These are phyloP conservation scores for Penstemon newberryi DNA, from an alignment of 257 asterid genomes.

Conservation along the genomic window DNA sequence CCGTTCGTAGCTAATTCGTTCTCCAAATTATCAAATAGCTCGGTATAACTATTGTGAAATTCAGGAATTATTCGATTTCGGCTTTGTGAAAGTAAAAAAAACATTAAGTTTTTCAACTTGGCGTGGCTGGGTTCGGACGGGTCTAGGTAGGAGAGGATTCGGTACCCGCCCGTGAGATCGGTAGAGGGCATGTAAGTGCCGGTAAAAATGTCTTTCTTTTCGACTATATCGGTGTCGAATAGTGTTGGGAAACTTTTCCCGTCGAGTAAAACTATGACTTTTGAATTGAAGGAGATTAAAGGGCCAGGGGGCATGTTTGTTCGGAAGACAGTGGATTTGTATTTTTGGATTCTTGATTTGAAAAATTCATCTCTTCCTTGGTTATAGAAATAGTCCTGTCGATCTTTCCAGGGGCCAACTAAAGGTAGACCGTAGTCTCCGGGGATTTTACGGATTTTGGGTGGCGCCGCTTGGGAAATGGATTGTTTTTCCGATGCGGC, in stretches of 20 bases:
- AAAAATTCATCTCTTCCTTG: constrained; percentile 77
- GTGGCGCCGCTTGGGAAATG: not conserved
- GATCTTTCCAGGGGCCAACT: constrained; percentile 70
- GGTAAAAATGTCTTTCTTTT: constrained; percentile 79
- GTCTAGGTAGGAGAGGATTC: constrained; percentile 71
- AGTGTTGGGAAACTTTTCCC: constrained; percentile 77
- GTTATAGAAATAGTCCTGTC: constrained; percentile 77
- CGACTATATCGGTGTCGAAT: constrained; percentile 70
- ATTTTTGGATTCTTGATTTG: constrained; percentile 61
- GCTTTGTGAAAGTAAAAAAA: constrained; percentile 51
- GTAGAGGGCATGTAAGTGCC: constrained; percentile 81
- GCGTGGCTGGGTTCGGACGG: constrained; percentile 82
- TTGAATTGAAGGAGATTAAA: constrained; percentile 56
- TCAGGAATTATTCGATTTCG: constrained; percentile 71
- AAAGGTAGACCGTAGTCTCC: constrained; percentile 74
- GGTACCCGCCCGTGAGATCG: constrained; percentile 79
- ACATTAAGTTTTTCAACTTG: constrained; percentile 61
- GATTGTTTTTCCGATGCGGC: constrained; percentile 45
- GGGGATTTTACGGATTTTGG: constrained; percentile 47
- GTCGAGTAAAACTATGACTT: constrained; percentile 78
- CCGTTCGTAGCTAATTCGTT: constrained; percentile 50
- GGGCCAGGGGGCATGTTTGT: constrained; percentile 97
- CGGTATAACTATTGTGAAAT: constrained; percentile 45
- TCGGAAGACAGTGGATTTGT: constrained; percentile 72
- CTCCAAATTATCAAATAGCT: constrained; percentile 53